Conservation (phyloP, 140 eudicot genomes). For the Stevia rebaudiana region DNA sequence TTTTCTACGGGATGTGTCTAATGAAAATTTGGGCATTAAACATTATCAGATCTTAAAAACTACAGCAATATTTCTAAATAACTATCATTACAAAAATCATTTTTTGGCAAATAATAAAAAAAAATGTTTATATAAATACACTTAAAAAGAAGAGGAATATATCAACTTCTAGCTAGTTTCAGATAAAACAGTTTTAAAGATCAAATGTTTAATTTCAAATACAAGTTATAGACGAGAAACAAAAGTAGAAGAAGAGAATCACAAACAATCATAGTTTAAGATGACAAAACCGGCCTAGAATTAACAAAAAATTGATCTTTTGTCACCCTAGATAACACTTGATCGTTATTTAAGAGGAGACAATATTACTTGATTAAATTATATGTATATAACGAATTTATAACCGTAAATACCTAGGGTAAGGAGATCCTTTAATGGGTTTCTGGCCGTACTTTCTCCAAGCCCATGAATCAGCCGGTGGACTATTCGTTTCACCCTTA, state of each 20-base stretch:
- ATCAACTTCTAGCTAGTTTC: too few relatives aligned
- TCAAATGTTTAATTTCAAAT: too few relatives aligned
- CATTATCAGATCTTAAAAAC: neutral
- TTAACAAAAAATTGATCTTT: too few relatives aligned
- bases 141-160: neutral
- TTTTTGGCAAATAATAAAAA: neutral
- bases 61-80: neutral
- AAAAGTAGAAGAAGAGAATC: neutral
- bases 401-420: conserved; percentile 55
- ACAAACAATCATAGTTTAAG: neutral
- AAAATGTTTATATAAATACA: neutral
- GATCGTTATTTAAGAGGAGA: neutral
- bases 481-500: conserved; percentile 67
- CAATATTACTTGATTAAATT: neutral
- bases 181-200: too few relatives aligned
- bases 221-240: too few relatives aligned
- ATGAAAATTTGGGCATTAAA: neutral
- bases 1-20: neutral
- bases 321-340: too few relatives aligned
- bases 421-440: conserved; percentile 98
- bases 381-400: neutral
- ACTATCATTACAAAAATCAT: neutral
- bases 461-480: conserved; percentile 99
- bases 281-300: conserved; percentile 8
- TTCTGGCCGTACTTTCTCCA: conserved; percentile 99